A percentile compares a stretch with the other conserved stretches of the same genome.
phyloP scores from a whole-genome alignment of 192 early-diverging fungal species.

The Coemansia umbellata region DNA sequence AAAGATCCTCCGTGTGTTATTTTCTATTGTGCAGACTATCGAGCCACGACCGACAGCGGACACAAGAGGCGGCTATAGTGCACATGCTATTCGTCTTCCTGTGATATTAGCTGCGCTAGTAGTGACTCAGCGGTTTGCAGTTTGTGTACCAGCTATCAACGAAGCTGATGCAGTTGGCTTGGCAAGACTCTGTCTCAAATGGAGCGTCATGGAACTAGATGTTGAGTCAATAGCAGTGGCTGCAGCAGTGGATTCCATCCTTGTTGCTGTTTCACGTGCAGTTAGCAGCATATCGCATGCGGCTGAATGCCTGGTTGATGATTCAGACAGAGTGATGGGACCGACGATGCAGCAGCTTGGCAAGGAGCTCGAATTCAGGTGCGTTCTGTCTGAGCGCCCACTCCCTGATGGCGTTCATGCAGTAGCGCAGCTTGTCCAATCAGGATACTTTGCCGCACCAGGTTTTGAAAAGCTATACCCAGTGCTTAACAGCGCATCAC shows the following conservation, averaged over 20 bases:
- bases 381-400: constrained; percentile 27
- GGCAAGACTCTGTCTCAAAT: constrained; percentile 17
- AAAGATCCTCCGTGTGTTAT: constrained; percentile 10
- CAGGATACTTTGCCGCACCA: constrained; percentile 6
- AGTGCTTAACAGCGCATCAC: constrained; percentile 21
- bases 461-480: constrained; percentile 10
- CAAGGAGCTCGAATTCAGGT: constrained; percentile 11
- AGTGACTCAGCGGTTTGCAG: constrained; percentile 11
- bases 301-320: constrained; percentile 1
- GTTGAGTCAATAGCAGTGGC: background rate
- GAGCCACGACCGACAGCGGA: background rate
- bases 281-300: constrained; percentile 6
- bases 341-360: constrained; percentile 27
- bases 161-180: constrained; percentile 13
- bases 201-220: constrained; percentile 1
- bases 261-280: constrained; percentile 9
- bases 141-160: constrained; percentile 10
- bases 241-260: background rate
- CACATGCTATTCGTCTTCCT: background rate
- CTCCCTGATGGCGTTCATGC: constrained; percentile 21
- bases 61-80: too few relatives aligned
- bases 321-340: background rate
- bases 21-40: background rate
- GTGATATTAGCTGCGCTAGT: constrained; percentile 13
- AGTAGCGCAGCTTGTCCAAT: constrained; percentile 11